phyloP scores from a whole-genome alignment of 164 flowering plant genomes.

The Kalanchoe fedtschenkoi region DNA sequence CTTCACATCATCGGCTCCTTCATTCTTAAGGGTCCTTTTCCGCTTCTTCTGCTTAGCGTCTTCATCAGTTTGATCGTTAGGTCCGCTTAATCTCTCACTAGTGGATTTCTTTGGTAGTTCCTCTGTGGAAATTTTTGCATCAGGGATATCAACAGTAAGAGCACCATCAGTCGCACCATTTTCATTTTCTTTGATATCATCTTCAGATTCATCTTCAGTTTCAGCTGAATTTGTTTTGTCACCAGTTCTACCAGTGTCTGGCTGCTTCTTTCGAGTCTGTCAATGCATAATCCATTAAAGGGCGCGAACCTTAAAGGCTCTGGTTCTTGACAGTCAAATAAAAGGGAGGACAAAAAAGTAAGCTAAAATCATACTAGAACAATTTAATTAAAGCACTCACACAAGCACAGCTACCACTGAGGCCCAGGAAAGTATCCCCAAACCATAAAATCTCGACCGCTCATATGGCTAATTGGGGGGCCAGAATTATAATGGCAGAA shows the following conservation, averaged over 20 bases:
- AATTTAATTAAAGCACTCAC: background rate
- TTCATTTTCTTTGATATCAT: constrained; percentile 31
- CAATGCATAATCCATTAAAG: background rate
- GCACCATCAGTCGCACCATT: constrained; percentile 48
- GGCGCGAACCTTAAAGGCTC: background rate
- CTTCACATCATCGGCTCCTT: background rate
- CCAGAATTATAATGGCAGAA: background rate
- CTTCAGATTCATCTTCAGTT: constrained; percentile 57
- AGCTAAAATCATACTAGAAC: background rate
- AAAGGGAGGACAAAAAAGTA: background rate
- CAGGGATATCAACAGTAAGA: constrained; percentile 19
- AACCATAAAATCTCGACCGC: background rate
- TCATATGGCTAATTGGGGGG: too few species aligned
- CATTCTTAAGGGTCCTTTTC: constrained; percentile 33
- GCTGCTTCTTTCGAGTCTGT: constrained; percentile 41
- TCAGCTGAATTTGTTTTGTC: constrained; percentile 31
- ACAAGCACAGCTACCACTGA: background rate
- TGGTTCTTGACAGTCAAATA: background rate
- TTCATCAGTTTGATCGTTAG: constrained; percentile 52
- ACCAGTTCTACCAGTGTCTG: constrained; percentile 22
- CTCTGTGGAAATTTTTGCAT: constrained; percentile 13
- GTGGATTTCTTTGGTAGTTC: constrained; percentile 48
- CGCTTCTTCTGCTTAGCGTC: constrained; percentile 30
- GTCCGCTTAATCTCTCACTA: constrained; percentile 38
- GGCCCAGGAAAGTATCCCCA: background rate